Percentiles rank a stretch among this genome's conserved stretches.
These are phyloP conservation scores for Hibiscus syriacus DNA, from an alignment of 345 rosid genomes.

Conservation along the genomic window DNA sequence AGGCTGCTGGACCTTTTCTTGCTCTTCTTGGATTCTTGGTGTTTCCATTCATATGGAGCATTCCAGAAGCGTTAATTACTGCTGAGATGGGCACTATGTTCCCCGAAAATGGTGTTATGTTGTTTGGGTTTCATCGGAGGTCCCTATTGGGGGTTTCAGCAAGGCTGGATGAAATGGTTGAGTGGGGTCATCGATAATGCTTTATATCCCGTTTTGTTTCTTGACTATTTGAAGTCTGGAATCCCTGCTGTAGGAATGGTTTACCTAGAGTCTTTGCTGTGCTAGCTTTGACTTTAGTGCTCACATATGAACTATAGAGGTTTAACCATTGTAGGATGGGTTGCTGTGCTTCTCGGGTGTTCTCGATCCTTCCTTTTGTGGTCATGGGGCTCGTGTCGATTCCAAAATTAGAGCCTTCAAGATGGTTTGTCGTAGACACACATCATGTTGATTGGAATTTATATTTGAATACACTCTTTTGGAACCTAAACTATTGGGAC, in stretches of 20 bases:
- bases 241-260: neutral
- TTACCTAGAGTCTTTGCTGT: neutral
- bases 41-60: neutral
- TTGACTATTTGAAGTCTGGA: neutral
- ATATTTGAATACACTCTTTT: neutral
- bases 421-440: neutral
- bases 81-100: neutral
- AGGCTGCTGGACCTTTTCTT: neutral
- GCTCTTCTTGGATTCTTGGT: neutral
- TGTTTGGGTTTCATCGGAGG: neutral
- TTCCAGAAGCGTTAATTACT: neutral
- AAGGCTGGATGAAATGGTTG: neutral
- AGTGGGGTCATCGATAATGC: neutral
- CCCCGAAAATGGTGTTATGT: neutral
- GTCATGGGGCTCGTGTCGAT: slow-evolving; percentile 4
- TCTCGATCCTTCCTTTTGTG: slow-evolving; percentile 5
- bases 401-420: neutral
- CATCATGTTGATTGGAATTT: neutral
- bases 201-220: neutral
- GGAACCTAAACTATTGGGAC: neutral
- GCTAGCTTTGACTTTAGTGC: neutral
- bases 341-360: slow-evolving; percentile 2
- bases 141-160: neutral
- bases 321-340: neutral
- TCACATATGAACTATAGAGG: neutral